A percentile compares a stretch with the other conserved stretches of the same genome.
These are phyloP conservation scores for Geotrichum ghanense DNA, from an alignment of 805 yeast genomes.

Conservation along the genomic window DNA sequence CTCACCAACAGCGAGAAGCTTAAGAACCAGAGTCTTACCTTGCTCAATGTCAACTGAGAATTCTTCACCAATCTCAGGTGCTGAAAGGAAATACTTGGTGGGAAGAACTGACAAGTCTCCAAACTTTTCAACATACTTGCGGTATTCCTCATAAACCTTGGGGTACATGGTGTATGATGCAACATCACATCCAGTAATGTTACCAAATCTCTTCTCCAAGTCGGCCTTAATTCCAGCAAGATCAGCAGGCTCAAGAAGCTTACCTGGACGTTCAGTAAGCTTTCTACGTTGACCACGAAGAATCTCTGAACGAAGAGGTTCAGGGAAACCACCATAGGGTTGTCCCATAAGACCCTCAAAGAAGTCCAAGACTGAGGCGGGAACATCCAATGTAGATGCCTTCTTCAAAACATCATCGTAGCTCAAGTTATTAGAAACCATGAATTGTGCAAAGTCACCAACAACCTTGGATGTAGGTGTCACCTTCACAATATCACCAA, in stretches of 20 bases:
- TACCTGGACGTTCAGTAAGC: constrained; percentile 84
- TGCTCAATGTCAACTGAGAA: constrained; percentile 80
- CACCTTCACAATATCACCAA: constrained; percentile 96
- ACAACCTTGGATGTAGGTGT: constrained; percentile 99
- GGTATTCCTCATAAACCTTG: constrained; percentile 85
- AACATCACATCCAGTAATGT: constrained; percentile 74
- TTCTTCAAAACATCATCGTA: constrained; percentile 77
- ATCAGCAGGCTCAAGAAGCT: constrained; percentile 77
- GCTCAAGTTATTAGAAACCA: constrained; percentile 89
- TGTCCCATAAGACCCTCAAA: constrained; percentile 99
- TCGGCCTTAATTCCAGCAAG: constrained; percentile 61
- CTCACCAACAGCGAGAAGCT: constrained; percentile 88
- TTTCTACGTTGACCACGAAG: constrained; percentile 88
- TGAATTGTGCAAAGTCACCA: constrained; percentile 98
- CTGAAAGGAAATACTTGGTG: constrained; percentile 79
- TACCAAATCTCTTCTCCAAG: constrained; percentile 65
- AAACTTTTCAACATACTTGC: constrained; percentile 58
- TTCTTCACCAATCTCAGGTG: constrained; percentile 82
- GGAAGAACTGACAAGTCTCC: constrained; percentile 94
- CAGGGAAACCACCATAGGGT: constrained; percentile 99
- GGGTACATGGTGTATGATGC: constrained; percentile 98
- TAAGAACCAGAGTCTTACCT: constrained; percentile 89
- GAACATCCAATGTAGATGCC: constrained; percentile 92
- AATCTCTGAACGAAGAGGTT: constrained; percentile 88
- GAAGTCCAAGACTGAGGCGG: constrained; percentile 95